phyloP scores from a whole-genome alignment of 176 grass and related monocot species.

The Oryza meridionalis region DNA sequence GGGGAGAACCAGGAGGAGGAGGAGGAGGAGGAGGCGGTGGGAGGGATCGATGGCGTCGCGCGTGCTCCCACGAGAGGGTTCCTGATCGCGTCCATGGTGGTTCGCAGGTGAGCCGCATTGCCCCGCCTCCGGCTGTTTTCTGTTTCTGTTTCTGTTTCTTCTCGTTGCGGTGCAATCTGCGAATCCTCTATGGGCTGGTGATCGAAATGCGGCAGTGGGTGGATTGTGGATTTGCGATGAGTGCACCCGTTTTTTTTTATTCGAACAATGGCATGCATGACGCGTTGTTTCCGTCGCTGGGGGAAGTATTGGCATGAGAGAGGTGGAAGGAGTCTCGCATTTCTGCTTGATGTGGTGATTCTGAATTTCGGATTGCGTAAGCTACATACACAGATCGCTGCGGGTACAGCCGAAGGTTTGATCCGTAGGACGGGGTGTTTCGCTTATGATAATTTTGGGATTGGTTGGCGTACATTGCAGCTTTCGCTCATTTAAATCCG shows the following conservation, averaged over 20 bases:
- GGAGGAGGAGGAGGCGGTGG: background rate
- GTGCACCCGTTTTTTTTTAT: background rate
- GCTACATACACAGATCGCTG: background rate
- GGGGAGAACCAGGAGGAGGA: background rate
- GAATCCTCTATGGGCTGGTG: background rate
- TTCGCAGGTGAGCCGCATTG: slow-evolving; percentile 54
- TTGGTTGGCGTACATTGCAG: background rate
- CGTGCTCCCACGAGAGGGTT: slow-evolving; percentile 2
- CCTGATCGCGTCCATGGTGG: background rate
- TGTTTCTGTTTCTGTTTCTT: background rate
- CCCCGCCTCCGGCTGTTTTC: background rate
- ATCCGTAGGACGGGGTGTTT: slow-evolving; percentile 13
- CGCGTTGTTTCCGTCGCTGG: background rate
- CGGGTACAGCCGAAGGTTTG: background rate
- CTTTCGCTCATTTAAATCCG: background rate
- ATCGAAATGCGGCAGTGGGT: background rate
- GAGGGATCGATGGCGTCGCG: slow-evolving; percentile 27
- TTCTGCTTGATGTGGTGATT: background rate
- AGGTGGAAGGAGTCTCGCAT: too few relatives aligned
- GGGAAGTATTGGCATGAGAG: background rate
- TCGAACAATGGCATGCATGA: background rate
- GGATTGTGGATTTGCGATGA: background rate
- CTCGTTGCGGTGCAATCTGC: background rate
- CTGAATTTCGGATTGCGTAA: background rate
- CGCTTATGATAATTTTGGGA: background rate